Percentiles rank a stretch among this genome's conserved stretches.
These are phyloP conservation scores for Asterochloris sp. DNA, from an alignment of 139 green algal genomes.

Conservation along the genomic window DNA sequence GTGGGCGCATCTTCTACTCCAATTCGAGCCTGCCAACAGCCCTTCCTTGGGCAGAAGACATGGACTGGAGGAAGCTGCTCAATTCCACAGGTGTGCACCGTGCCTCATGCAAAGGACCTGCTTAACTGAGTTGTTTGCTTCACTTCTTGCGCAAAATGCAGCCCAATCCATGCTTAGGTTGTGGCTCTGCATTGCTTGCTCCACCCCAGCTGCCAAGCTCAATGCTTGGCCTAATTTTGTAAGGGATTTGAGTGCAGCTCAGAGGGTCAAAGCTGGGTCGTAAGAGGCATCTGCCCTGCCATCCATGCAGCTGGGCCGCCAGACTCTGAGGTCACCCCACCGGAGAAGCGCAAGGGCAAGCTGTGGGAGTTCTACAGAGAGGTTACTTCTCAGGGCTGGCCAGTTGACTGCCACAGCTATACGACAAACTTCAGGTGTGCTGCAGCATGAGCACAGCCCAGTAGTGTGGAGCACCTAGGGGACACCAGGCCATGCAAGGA, in stretches of 20 bases:
- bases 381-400: slow-evolving; percentile 45
- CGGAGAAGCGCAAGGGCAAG: slow-evolving; percentile 42
- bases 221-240: no score
- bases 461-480: no score
- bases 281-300: no score
- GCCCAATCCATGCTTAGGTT: no score
- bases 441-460: neutral
- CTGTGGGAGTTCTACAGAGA: slow-evolving; percentile 70
- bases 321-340: slow-evolving; percentile 42
- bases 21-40: slow-evolving; percentile 30
- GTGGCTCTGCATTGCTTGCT: no score
- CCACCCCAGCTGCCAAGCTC: no score
- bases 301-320: slow-evolving; percentile 33
- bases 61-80: slow-evolving; percentile 47
- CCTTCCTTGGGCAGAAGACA: slow-evolving; percentile 57
- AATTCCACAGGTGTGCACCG: slow-evolving; percentile 4
- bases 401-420: slow-evolving; percentile 62
- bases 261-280: no score
- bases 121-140: no score
- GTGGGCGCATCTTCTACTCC: slow-evolving; percentile 66
- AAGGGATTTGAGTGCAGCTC: no score
- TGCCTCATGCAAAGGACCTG: neutral
- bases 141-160: no score
- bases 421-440: slow-evolving; percentile 62
- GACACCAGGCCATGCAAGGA: no score